Conservation (phyloP, 2,329 filamentous ascomycete species). For the Ascochyta viciae-villosae region DNA sequence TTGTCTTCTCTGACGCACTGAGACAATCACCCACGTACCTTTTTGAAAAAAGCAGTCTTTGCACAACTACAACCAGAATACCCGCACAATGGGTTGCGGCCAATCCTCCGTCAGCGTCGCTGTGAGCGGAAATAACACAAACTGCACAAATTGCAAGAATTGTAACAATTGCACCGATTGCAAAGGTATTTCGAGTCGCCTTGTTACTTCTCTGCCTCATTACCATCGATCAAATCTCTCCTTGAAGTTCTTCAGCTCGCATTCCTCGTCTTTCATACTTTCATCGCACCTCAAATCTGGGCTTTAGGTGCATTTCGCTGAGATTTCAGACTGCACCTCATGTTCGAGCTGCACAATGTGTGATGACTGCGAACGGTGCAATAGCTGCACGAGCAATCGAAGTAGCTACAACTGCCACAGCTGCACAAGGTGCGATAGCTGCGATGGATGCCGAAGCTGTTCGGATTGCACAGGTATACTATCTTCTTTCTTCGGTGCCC, state of each 20-base stretch:
- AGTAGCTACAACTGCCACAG: no score
- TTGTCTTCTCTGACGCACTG: background rate
- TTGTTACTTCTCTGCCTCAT: background rate
- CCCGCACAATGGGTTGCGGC: constrained; percentile 1
- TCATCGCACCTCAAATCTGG: background rate
- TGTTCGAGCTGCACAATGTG: no score
- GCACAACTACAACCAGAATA: background rate
- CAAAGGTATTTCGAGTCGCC: background rate
- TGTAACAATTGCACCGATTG: constrained; percentile 4
- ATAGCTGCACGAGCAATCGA: no score
- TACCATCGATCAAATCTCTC: background rate
- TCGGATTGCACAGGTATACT: no score
- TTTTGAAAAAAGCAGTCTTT: background rate
- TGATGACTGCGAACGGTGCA: no score
- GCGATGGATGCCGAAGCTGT: no score
- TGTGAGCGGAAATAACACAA: constrained; percentile 3
- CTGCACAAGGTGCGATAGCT: no score
- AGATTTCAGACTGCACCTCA: no score
- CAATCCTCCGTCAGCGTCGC: background rate
- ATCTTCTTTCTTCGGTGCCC: no score
- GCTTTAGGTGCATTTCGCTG: no score
- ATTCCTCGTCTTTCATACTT: background rate
- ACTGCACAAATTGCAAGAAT: constrained; percentile 3
- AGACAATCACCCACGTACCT: background rate
- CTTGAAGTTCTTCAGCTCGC: no score